A percentile compares a stretch with the other conserved stretches of the same genome.
phyloP scores from a whole-genome alignment of 352 stramenopile species.

The Aphanomyces stellatus region DNA sequence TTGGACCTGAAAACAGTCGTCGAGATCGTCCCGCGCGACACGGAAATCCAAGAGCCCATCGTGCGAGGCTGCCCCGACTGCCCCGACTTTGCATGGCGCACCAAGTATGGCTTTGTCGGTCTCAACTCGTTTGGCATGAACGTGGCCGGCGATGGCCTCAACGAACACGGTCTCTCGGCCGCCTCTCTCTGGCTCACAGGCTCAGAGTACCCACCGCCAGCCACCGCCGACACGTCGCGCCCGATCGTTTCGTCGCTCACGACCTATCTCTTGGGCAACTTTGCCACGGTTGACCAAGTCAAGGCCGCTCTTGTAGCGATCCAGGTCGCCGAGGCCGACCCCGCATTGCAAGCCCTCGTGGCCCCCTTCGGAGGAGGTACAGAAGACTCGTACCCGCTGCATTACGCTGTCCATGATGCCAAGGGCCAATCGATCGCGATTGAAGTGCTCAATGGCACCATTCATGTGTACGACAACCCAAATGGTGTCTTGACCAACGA shows the following conservation, averaged over 20 bases:
- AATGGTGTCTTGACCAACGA: constrained; percentile 65
- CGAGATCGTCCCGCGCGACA: constrained; percentile 41
- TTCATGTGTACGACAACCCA: constrained; percentile 50
- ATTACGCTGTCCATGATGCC: constrained; percentile 55
- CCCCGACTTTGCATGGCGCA: constrained; percentile 35
- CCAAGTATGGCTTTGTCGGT: constrained; percentile 37
- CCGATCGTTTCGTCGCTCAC: constrained; percentile 55
- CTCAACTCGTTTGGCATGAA: constrained; percentile 49
- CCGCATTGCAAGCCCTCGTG: constrained; percentile 23
- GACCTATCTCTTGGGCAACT: constrained; percentile 68
- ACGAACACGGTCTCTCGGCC: constrained; percentile 44
- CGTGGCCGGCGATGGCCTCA: constrained; percentile 41
- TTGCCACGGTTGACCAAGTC: constrained; percentile 51
- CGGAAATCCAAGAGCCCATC: constrained; percentile 38
- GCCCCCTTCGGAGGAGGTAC: constrained; percentile 23
- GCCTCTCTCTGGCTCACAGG: constrained; percentile 38
- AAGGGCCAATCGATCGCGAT: constrained; percentile 57
- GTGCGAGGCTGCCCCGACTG: constrained; percentile 32
- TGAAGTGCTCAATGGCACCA: constrained; percentile 50
- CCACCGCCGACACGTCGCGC: constrained; percentile 13
- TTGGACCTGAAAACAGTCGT: constrained; percentile 34
- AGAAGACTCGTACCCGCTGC: constrained; percentile 35
- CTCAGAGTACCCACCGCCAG: constrained; percentile 39
- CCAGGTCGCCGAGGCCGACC: constrained; percentile 48
- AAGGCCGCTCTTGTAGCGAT: constrained; percentile 25